Evolutionary conservation across 2,329 filamentous ascomycete species (phyloP).

Genomic region (Dryadomyces quercus-mongolicae): DNA sequence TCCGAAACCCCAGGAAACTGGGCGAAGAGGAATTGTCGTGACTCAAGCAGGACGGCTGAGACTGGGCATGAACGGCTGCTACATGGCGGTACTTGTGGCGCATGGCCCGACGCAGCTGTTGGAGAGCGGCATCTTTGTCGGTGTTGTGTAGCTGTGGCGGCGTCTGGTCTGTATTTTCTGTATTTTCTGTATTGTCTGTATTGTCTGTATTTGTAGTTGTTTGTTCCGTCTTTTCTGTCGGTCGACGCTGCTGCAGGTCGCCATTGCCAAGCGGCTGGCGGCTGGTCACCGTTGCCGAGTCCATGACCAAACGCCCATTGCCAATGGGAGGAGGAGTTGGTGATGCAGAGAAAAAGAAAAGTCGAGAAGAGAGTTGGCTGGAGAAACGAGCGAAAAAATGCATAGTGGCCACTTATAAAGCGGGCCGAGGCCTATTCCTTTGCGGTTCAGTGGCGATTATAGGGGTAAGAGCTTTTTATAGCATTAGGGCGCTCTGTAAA

Average conservation of each 20-base stretch:
- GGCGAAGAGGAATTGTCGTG: slow-evolving; percentile 64
- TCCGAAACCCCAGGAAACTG: slow-evolving; percentile 87
- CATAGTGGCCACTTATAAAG: not conserved
- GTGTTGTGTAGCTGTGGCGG: no score
- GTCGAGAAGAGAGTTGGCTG: not conserved
- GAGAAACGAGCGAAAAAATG: not conserved
- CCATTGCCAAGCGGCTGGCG: not conserved
- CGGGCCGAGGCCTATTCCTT: not conserved
- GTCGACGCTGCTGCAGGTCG: not conserved
- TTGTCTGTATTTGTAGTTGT: not conserved
- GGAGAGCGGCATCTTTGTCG: slow-evolving; percentile 7
- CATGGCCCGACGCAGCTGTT: slow-evolving; percentile 22
- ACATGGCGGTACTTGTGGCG: slow-evolving; percentile 80
- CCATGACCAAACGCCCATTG: slow-evolving; percentile 9
- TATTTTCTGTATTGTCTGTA: not conserved
- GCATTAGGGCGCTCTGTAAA: no score
- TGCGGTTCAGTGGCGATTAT: not conserved
- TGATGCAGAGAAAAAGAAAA: not conserved
- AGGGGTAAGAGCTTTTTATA: no score
- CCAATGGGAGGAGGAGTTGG: not conserved
- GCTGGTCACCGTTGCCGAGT: slow-evolving; percentile 7
- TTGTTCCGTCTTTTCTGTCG: not conserved
- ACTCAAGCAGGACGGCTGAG: slow-evolving; percentile 69
- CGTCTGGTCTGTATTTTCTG: not conserved
- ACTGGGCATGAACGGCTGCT: slow-evolving; percentile 66